These are phyloP conservation scores for Flagelloscypha sp. DNA, from an alignment of 768 basidiomycete species.

Conservation along the genomic window DNA sequence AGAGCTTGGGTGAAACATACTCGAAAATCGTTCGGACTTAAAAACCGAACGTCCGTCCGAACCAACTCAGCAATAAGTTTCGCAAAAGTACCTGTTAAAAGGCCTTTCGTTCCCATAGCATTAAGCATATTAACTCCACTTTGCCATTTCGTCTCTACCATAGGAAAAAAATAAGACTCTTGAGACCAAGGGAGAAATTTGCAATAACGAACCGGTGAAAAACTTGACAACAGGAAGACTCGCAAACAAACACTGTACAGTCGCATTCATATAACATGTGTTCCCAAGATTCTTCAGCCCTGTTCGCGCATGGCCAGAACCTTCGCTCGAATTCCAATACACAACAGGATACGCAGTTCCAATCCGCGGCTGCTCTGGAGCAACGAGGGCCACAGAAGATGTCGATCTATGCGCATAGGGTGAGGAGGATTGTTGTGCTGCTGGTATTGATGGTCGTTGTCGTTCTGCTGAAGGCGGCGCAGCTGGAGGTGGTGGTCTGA, in stretches of 20 bases:
- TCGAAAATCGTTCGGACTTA: slow-evolving; percentile 78
- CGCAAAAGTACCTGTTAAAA: slow-evolving; percentile 74
- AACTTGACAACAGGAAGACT: slow-evolving; percentile 90
- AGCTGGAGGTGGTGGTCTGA: slow-evolving; percentile 74
- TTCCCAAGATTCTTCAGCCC: slow-evolving; percentile 94
- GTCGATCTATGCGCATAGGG: slow-evolving; percentile 1
- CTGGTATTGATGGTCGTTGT: too few relatives aligned
- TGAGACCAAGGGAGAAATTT: slow-evolving; percentile 3
- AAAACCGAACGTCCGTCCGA: slow-evolving; percentile 74
- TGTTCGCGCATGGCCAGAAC: too few relatives aligned
- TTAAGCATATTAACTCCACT: slow-evolving; percentile 79
- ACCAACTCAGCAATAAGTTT: slow-evolving; percentile 80
- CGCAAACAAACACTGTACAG: slow-evolving; percentile 91
- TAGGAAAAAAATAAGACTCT: slow-evolving; percentile 3
- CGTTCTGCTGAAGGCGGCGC: slow-evolving; percentile 64
- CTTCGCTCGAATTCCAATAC: too few relatives aligned
- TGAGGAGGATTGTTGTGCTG: background rate
- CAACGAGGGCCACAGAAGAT: slow-evolving; percentile 1
- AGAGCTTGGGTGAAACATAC: slow-evolving; percentile 34
- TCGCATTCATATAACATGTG: slow-evolving; percentile 99
- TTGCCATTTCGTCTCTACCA: slow-evolving; percentile 70
- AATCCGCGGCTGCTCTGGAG: slow-evolving; percentile 1
- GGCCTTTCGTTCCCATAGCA: slow-evolving; percentile 81
- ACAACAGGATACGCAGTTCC: too few relatives aligned
- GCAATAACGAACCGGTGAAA: slow-evolving; percentile 76